phyloP scores from a whole-genome alignment of 352 stramenopile genomes.

The Globisporangium nagaii region DNA sequence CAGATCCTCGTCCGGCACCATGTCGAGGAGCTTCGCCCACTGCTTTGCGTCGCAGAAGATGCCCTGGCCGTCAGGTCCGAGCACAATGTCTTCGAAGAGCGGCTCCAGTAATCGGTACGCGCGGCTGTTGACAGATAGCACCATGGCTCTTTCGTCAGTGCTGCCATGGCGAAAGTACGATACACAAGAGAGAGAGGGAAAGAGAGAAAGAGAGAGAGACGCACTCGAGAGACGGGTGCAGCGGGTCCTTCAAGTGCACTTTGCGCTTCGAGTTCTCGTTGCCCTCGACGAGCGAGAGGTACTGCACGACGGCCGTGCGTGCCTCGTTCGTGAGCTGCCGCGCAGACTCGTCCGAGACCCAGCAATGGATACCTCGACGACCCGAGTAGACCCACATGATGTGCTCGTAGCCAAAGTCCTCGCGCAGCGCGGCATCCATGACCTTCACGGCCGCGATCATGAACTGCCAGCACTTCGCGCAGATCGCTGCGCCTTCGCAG shows the following conservation, averaged over 20 bases:
- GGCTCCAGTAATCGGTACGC: constrained; percentile 93
- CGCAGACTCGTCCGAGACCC: constrained; percentile 95
- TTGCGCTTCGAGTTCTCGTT: constrained; percentile 88
- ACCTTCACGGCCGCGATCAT: constrained; percentile 98
- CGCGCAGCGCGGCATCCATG: constrained; percentile 83
- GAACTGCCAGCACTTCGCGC: constrained; percentile 95
- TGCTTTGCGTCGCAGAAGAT: constrained; percentile 85
- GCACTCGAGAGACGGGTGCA: constrained; percentile 93
- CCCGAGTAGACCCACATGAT: constrained; percentile 99
- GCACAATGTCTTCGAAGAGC: constrained; percentile 90
- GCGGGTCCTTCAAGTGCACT: constrained; percentile 86
- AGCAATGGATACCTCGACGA: constrained; percentile 99
- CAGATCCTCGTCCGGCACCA: constrained; percentile 89
- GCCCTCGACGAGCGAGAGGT: constrained; percentile 93
- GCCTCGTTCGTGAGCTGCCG: constrained; percentile 94
- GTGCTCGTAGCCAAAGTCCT: constrained; percentile 99
- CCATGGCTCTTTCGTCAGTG: no score
- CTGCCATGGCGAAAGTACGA: no score
- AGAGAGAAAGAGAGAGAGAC: constrained; percentile 8
- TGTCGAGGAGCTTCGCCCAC: constrained; percentile 91
- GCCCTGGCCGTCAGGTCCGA: constrained; percentile 89
- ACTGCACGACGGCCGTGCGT: constrained; percentile 94
- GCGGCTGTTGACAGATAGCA: constrained; percentile 63
- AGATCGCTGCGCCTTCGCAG: constrained; percentile 90
- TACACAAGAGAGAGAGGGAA: background rate